Conservation (phyloP, 495 filamentous ascomycete genomes). For the Haplographium delicatum region DNA sequence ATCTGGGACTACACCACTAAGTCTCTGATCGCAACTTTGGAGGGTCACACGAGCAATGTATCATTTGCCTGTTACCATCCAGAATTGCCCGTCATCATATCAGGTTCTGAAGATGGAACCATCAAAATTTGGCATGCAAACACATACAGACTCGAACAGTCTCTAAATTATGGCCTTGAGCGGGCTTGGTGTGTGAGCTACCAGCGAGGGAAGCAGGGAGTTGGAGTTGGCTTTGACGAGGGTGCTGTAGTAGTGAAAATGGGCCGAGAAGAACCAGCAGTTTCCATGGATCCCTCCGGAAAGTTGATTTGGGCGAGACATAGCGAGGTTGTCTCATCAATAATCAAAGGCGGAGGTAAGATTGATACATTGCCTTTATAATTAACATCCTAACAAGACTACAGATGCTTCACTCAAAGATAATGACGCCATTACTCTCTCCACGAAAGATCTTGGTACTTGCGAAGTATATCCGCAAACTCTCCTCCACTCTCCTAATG, state of each 20-base stretch:
- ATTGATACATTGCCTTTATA: background rate
- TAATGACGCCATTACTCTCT: conserved; percentile 74
- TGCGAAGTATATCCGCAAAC: conserved; percentile 97
- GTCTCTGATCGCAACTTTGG: conserved; percentile 89
- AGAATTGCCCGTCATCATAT: conserved; percentile 94
- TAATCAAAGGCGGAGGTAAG: conserved; percentile 82
- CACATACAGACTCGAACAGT: conserved; percentile 92
- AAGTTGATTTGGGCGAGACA: conserved; percentile 95
- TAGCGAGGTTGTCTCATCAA: conserved; percentile 86
- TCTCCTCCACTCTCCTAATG: conserved; percentile 92
- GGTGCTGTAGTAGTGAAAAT: conserved; percentile 97
- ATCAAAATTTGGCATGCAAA: conserved; percentile 99
- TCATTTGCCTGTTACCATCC: conserved; percentile 98
- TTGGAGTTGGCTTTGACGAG: conserved; percentile 96
- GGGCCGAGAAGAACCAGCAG: conserved; percentile 93
- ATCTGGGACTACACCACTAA: conserved; percentile 99
- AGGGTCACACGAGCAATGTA: conserved; percentile 98
- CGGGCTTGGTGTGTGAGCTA: conserved; percentile 96
- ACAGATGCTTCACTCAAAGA: conserved; percentile 75
- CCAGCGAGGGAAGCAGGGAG: conserved; percentile 86
- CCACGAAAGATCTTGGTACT: conserved; percentile 89
- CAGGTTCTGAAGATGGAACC: conserved; percentile 97
- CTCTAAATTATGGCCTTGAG: conserved; percentile 90
- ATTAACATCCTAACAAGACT: background rate
- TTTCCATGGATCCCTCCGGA: conserved; percentile 92